These are phyloP conservation scores for Coniferiporia sulphurascens DNA, from an alignment of 1,284 basidiomycete genomes.

Conservation along the genomic window DNA sequence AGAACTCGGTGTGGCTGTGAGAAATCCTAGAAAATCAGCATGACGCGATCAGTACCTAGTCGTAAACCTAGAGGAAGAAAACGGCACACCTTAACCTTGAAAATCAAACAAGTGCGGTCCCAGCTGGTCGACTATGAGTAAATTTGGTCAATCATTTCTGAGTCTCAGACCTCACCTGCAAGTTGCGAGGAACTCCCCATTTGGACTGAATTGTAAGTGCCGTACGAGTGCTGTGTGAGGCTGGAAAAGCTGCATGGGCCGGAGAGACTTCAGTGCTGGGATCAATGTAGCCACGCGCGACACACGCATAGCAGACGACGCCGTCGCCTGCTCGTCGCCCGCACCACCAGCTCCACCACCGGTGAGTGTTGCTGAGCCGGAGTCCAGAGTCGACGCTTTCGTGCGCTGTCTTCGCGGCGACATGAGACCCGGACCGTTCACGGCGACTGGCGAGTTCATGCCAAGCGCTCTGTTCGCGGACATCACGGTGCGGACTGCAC, in stretches of 20 bases:
- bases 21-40: conserved; percentile 4
- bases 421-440: not conserved
- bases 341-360: conserved; percentile 25
- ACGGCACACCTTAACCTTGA: conserved; percentile 55
- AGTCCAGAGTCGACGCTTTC: conserved; percentile 35
- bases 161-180: conserved; percentile 42
- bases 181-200: conserved; percentile 65
- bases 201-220: conserved; percentile 68
- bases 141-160: not conserved
- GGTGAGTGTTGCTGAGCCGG: not conserved
- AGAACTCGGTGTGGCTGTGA: conserved; percentile 50
- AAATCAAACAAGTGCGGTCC: conserved; percentile 73
- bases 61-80: not conserved
- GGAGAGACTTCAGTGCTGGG: conserved; percentile 53
- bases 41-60: not conserved
- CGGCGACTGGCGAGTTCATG: conserved; percentile 2
- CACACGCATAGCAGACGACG: conserved; percentile 40
- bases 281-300: conserved; percentile 52
- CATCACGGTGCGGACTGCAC: conserved; percentile 10
- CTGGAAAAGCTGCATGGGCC: conserved; percentile 54
- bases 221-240: conserved; percentile 63
- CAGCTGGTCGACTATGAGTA: conserved; percentile 40
- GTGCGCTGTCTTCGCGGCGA: conserved; percentile 38
- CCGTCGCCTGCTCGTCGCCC: conserved; percentile 26
- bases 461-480: conserved; percentile 15